These are phyloP conservation scores for Populus trichocarpa DNA, from an alignment of 441 rosid species.

Conservation along the genomic window DNA sequence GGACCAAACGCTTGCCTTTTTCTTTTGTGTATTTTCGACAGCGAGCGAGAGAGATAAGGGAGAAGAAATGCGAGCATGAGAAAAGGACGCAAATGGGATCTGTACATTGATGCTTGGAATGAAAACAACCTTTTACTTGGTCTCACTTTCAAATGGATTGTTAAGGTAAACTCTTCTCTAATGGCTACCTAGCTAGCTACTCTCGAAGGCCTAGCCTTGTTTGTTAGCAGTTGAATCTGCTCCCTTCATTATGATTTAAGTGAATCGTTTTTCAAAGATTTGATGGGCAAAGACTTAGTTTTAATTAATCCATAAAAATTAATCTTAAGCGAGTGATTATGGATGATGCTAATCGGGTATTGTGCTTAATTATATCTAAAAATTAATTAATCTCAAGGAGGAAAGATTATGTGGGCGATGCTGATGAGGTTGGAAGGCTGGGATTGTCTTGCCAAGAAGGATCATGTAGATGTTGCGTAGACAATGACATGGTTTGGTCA, in stretches of 20 bases:
- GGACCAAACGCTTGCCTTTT: neutral
- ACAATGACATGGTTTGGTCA: neutral
- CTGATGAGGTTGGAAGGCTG: neutral
- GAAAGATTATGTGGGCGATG: too few relatives aligned
- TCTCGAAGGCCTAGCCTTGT: too few relatives aligned
- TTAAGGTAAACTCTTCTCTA: neutral
- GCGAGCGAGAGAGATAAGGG: neutral
- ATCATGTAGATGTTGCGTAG: neutral
- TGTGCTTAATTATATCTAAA: too few relatives aligned
- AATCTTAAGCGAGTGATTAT: too few relatives aligned
- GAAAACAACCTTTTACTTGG: neutral
- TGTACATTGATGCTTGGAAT: neutral
- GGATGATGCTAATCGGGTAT: too few relatives aligned
- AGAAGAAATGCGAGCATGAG: neutral
- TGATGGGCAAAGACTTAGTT: too few relatives aligned
- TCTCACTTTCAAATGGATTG: neutral
- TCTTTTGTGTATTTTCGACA: neutral
- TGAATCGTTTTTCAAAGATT: neutral
- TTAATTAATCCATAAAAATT: too few relatives aligned
- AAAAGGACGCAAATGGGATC: slow-evolving; percentile 6
- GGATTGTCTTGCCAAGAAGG: neutral
- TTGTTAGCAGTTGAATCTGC: neutral
- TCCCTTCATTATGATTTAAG: neutral
- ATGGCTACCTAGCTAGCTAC: neutral
- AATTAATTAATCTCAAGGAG: too few relatives aligned